These are phyloP conservation scores for Neofusicoccum ribis DNA, from an alignment of 2,329 filamentous ascomycete species.

Conservation along the genomic window DNA sequence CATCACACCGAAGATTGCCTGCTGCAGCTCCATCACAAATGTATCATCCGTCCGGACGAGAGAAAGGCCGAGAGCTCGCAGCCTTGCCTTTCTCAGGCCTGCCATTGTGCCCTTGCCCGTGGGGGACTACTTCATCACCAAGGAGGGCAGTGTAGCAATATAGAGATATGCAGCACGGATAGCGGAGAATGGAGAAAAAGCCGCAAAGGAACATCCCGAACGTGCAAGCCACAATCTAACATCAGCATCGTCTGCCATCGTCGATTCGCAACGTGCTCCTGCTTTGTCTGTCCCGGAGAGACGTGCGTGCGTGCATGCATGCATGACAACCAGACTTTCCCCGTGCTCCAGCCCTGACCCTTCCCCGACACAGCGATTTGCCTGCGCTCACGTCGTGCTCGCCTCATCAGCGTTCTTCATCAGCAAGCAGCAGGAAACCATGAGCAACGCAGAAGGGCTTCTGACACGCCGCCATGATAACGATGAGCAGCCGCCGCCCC, in stretches of 20 bases:
- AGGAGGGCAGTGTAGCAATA: not conserved
- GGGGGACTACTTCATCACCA: not conserved
- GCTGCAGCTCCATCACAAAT: not conserved
- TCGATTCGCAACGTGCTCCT: not conserved
- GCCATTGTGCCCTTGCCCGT: not conserved
- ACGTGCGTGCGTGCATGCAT: constrained; percentile 1
- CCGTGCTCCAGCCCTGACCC: not conserved
- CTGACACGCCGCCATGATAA: not conserved
- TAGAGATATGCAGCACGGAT: not conserved
- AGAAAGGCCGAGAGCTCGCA: not conserved
- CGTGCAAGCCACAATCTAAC: not conserved
- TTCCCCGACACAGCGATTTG: not conserved
- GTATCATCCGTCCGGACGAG: not conserved
- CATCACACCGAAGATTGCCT: not conserved
- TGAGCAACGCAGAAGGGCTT: not conserved
- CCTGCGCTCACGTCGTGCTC: not conserved
- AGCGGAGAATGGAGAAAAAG: not conserved
- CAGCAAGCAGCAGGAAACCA: not conserved
- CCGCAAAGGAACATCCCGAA: not conserved
- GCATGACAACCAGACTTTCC: not conserved
- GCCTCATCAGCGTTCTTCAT: no score
- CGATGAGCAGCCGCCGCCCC: not conserved
- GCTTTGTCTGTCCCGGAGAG: not conserved
- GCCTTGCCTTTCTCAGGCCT: not conserved
- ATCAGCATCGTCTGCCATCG: not conserved